These are phyloP conservation scores for Hypoxylon trugodes DNA, from an alignment of 495 filamentous ascomycete genomes.

Conservation along the genomic window DNA sequence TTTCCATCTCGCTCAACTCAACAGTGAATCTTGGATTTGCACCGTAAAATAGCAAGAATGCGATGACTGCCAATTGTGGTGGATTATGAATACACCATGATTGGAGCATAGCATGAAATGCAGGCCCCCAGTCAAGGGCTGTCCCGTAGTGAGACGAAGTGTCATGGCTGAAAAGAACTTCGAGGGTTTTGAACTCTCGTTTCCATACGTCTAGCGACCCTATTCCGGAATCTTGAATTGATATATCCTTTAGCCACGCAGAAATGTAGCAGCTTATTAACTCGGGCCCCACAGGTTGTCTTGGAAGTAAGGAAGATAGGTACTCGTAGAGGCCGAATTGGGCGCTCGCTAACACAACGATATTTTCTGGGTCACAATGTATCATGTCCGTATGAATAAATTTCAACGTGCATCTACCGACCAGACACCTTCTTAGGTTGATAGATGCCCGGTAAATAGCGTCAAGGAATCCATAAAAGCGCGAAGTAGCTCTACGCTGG, in stretches of 20 bases:
- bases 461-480: constrained; percentile 7
- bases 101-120: constrained; percentile 3
- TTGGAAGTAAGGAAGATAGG: background rate
- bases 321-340: constrained; percentile 5
- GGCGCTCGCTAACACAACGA: background rate
- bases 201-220: too few species aligned
- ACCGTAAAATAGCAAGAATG: constrained; percentile 27
- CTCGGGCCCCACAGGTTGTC: background rate
- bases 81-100: background rate
- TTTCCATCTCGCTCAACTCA: background rate
- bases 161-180: constrained; percentile 8
- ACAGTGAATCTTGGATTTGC: constrained; percentile 21
- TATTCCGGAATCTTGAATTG: too few species aligned
- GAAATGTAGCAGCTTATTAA: background rate
- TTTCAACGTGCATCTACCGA: background rate
- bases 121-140: background rate
- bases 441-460: background rate
- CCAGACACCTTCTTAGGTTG: background rate
- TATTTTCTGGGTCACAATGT: background rate
- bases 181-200: constrained; percentile 1
- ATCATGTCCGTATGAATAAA: background rate
- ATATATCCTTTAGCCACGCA: background rate
- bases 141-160: constrained; percentile 6
- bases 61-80: background rate
- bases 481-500: background rate